phyloP scores from a whole-genome alignment of 306 rosid genomes.

The Cotoneaster glaucophyllus region DNA sequence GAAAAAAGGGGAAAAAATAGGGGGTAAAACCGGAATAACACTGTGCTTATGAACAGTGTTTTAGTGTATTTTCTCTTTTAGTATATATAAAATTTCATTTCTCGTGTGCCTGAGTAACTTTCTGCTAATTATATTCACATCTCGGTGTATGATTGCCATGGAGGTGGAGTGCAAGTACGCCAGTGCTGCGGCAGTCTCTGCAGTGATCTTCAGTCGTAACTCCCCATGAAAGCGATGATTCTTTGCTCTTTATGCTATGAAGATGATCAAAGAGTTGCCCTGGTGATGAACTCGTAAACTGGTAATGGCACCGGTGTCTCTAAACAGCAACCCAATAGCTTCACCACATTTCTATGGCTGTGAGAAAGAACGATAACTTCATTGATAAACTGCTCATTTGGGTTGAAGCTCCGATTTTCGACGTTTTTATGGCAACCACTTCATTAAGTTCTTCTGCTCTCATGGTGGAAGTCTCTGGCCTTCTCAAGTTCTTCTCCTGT shows the following conservation, averaged over 20 bases:
- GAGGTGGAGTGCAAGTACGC: conserved; percentile 17
- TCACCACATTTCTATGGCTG: no score
- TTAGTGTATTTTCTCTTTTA: no score
- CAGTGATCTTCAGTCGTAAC: conserved; percentile 17
- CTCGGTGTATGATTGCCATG: conserved; percentile 16
- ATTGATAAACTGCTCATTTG: no score
- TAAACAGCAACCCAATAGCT: conserved; percentile 22
- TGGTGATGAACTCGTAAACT: conserved; percentile 20
- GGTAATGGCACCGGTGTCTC: conserved; percentile 16
- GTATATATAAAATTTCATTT: no score
- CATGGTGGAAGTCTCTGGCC: conserved; percentile 1
- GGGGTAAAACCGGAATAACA: no score
- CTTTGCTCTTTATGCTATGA: neutral
- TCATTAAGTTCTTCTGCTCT: neutral
- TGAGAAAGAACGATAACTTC: no score
- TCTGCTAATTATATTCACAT: neutral
- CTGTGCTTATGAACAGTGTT: no score
- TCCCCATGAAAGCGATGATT: conserved; percentile 4
- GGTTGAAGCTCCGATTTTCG: no score
- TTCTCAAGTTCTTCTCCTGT: neutral
- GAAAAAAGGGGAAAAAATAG: no score
- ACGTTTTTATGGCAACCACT: neutral
- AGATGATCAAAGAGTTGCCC: conserved; percentile 8
- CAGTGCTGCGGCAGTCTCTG: conserved; percentile 17
- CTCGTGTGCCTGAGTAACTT: neutral